These are phyloP conservation scores for Boletus semigastroideus DNA, from an alignment of 1,284 basidiomycete genomes.

Conservation along the genomic window DNA sequence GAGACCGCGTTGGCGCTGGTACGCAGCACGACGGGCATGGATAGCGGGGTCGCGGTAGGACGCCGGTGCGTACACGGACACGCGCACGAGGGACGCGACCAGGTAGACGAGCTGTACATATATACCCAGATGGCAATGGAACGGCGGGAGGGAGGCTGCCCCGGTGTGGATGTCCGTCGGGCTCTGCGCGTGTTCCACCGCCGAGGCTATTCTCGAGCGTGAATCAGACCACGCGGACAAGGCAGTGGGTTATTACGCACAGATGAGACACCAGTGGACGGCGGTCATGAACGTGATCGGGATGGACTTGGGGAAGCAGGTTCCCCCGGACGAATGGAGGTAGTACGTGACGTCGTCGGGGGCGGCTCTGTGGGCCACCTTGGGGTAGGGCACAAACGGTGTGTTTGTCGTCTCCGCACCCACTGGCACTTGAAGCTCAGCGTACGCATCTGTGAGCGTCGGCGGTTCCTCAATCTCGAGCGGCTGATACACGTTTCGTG, in stretches of 20 bases:
- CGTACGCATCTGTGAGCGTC: conserved; percentile 30
- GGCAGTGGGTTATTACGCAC: conserved; percentile 7
- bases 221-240: background rate
- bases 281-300: conserved; percentile 14
- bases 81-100: conserved; percentile 10
- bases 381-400: conserved; percentile 29
- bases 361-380: conserved; percentile 3
- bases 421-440: no score
- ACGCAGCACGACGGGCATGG: conserved; percentile 8
- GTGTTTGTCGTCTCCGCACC: conserved; percentile 18
- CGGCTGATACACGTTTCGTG: no score
- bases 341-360: conserved; percentile 11
- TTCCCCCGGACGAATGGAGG: conserved; percentile 31
- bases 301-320: conserved; percentile 32
- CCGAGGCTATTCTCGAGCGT: conserved; percentile 6
- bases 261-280: conserved; percentile 16
- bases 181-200: conserved; percentile 8
- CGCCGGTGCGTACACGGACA: conserved; percentile 18
- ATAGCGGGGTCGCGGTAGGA: conserved; percentile 10
- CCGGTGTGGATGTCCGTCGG: background rate
- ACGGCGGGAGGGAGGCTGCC: conserved; percentile 17
- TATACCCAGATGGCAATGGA: background rate
- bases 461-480: conserved; percentile 36
- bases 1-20: conserved; percentile 13
- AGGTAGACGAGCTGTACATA: conserved; percentile 1